Conservation (phyloP, 805 yeast genomes). For the Metschnikowia baotianmanensis region DNA sequence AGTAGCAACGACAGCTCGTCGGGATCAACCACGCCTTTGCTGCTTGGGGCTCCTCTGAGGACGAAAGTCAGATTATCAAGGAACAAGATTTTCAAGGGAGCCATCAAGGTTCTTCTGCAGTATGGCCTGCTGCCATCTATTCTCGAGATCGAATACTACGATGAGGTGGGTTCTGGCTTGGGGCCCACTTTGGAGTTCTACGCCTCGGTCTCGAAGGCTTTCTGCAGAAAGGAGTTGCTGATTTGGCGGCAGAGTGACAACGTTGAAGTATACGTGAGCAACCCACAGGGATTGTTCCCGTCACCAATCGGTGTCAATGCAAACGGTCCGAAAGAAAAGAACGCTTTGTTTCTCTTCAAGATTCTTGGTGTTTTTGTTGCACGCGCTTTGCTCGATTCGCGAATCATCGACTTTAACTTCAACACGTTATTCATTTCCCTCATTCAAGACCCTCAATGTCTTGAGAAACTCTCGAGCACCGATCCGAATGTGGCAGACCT, state of each 20-base stretch:
- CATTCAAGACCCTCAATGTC: conserved; percentile 34
- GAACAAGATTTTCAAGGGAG: conserved; percentile 66
- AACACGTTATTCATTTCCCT: conserved; percentile 67
- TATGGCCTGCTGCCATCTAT: conserved; percentile 80
- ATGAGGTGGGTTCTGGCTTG: conserved; percentile 93
- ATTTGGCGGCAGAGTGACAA: conserved; percentile 63
- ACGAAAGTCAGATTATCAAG: conserved; percentile 80
- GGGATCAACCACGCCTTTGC: conserved; percentile 22
- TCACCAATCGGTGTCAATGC: conserved; percentile 45
- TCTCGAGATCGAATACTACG: conserved; percentile 81
- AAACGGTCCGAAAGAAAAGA: conserved; percentile 38
- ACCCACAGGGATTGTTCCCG: conserved; percentile 68
- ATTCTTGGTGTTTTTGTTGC: conserved; percentile 83
- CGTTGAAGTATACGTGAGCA: conserved; percentile 38
- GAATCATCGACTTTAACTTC: conserved; percentile 81
- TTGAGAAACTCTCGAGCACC: neutral
- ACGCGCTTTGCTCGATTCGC: conserved; percentile 80
- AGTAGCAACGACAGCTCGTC: conserved; percentile 11
- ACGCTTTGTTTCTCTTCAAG: conserved; percentile 50
- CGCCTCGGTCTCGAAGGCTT: conserved; percentile 73
- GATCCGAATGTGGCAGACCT: neutral
- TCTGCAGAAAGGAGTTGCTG: conserved; percentile 51
- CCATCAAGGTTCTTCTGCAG: conserved; percentile 69
- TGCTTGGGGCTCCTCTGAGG: conserved; percentile 72
- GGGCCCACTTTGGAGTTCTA: conserved; percentile 97